Percentiles rank a stretch among this genome's conserved stretches.
phyloP scores from a whole-genome alignment of 2,329 filamentous ascomycete genomes.

The Laburnicola sp. region DNA sequence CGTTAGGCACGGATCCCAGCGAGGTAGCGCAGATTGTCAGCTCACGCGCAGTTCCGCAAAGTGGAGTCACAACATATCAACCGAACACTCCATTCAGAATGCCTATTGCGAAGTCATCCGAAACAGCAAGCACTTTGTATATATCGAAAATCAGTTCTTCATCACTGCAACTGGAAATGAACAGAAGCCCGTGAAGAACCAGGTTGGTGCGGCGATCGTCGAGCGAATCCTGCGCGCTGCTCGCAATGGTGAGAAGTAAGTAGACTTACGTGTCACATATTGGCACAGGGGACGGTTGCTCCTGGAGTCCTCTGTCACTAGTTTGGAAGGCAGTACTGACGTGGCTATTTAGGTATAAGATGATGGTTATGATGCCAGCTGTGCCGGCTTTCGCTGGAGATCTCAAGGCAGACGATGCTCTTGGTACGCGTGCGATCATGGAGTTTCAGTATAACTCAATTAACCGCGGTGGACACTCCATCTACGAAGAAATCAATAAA shows the following conservation, averaged over 20 bases:
- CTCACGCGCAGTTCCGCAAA: slow-evolving; percentile 49
- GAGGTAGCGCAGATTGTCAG: slow-evolving; percentile 39
- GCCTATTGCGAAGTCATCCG: slow-evolving; percentile 76
- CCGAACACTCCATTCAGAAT: slow-evolving; percentile 76
- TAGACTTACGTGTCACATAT: no score
- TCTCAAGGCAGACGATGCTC: slow-evolving; percentile 69
- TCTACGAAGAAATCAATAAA: slow-evolving; percentile 69
- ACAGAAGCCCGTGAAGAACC: slow-evolving; percentile 74
- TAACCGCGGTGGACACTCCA: slow-evolving; percentile 74
- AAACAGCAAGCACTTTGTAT: slow-evolving; percentile 71
- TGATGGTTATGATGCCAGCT: slow-evolving; percentile 77
- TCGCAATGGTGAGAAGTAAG: slow-evolving; percentile 62
- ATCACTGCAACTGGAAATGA: slow-evolving; percentile 76
- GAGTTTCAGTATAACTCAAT: slow-evolving; percentile 84
- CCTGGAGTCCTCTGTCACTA: no score
- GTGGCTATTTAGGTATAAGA: slow-evolving; percentile 54
- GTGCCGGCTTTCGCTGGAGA: slow-evolving; percentile 84
- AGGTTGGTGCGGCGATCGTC: slow-evolving; percentile 77
- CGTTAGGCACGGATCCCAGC: slow-evolving; percentile 28
- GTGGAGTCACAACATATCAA: slow-evolving; percentile 63
- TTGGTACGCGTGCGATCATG: slow-evolving; percentile 84
- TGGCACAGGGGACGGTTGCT: no score
- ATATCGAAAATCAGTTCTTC: slow-evolving; percentile 88
- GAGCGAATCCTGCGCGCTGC: slow-evolving; percentile 74
- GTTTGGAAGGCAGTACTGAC: background rate